Evolutionary conservation across 1,284 basidiomycete species (phyloP).

Genomic region (Marasmius fiardii): DNA sequence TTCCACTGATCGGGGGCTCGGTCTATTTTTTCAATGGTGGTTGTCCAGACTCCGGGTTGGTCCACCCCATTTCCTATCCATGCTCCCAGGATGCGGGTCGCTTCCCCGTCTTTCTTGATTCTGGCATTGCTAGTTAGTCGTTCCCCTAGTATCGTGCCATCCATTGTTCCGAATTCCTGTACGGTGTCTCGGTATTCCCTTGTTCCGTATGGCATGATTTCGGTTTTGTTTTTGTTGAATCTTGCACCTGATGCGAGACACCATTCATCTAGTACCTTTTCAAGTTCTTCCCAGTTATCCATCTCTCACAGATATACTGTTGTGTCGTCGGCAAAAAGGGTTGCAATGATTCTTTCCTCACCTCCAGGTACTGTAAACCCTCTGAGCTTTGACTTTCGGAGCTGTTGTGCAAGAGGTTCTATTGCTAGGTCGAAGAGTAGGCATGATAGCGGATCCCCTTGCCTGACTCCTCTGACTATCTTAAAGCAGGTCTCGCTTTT

Average conservation of each 20-base stretch:
- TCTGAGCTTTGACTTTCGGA: constrained; percentile 15
- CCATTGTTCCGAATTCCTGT: no score
- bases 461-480: constrained; percentile 19
- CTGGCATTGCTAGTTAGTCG: constrained; percentile 14
- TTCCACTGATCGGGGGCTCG: constrained; percentile 11
- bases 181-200: constrained; percentile 13
- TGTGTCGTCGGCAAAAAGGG: constrained; percentile 30
- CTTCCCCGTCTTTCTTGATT: constrained; percentile 3
- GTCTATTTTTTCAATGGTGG: constrained; percentile 17
- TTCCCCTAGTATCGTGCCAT: neutral
- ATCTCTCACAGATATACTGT: constrained; percentile 18
- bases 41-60: constrained; percentile 10
- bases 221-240: constrained; percentile 33
- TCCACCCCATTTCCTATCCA: constrained; percentile 12
- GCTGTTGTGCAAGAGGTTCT: constrained; percentile 18
- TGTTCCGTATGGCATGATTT: constrained; percentile 29
- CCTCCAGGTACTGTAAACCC: constrained; percentile 15
- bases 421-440: constrained; percentile 28
- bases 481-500: constrained; percentile 7
- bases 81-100: constrained; percentile 1
- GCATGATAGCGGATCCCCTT: constrained; percentile 25
- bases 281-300: constrained; percentile 19
- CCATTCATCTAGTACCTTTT: constrained; percentile 22
- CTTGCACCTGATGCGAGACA: constrained; percentile 29
- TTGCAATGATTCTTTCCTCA: constrained; percentile 18